These are phyloP conservation scores for Brassica napus DNA, from an alignment of 345 rosid genomes.

Conservation along the genomic window DNA sequence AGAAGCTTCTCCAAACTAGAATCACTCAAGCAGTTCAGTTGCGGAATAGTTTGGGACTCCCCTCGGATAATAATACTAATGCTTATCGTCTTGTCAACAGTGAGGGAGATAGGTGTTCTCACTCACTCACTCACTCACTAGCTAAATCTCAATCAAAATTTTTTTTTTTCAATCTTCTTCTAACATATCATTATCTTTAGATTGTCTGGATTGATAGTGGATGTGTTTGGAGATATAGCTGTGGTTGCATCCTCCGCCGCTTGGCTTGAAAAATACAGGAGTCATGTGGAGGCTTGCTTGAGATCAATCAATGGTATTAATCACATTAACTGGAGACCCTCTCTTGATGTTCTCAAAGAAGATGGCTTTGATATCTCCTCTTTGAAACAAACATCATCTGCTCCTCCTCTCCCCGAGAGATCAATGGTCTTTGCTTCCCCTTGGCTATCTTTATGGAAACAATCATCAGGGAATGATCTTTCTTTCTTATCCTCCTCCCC, in stretches of 20 bases:
- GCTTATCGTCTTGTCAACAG: slow-evolving; percentile 85
- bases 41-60: slow-evolving; percentile 67
- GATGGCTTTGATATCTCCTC: slow-evolving; percentile 68
- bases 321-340: slow-evolving; percentile 86
- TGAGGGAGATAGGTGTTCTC: slow-evolving; percentile 83
- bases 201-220: slow-evolving; percentile 84
- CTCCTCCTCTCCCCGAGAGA: slow-evolving; percentile 54
- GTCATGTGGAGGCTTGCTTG: slow-evolving; percentile 59
- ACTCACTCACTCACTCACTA: not conserved
- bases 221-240: slow-evolving; percentile 85
- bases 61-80: slow-evolving; percentile 60
- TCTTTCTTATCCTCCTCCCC: slow-evolving; percentile 12
- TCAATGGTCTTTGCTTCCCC: slow-evolving; percentile 56
- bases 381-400: slow-evolving; percentile 45
- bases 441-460: not conserved
- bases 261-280: slow-evolving; percentile 88
- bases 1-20: slow-evolving; percentile 69
- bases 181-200: slow-evolving; percentile 34
- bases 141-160: not conserved
- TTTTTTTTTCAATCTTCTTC: not conserved
- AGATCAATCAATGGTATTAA: slow-evolving; percentile 55
- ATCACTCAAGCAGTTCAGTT: slow-evolving; percentile 63
- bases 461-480: not conserved
- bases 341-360: slow-evolving; percentile 83
- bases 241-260: slow-evolving; percentile 97